Evolutionary conservation across 257 asterid species (phyloP).

Genomic region (Ilex aquifolium): DNA sequence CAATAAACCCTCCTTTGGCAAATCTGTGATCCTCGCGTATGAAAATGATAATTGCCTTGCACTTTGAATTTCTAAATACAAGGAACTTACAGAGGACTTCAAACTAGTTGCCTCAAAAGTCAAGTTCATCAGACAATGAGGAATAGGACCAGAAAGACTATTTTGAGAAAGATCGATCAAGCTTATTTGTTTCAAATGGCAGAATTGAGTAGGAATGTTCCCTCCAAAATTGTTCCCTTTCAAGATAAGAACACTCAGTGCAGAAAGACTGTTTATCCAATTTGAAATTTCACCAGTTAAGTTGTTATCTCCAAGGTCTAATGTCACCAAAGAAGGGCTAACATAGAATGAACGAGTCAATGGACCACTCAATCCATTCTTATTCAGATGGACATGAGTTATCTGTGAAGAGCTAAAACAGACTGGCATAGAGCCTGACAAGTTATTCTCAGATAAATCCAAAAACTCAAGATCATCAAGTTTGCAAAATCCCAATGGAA

Average conservation of each 20-base stretch:
- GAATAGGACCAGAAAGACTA: constrained; percentile 5
- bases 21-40: too few species aligned
- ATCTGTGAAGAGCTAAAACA: background rate
- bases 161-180: constrained; percentile 9
- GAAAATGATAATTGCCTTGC: too few species aligned
- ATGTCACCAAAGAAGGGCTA: background rate
- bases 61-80: too few species aligned
- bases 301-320: constrained; percentile 8
- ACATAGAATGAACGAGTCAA: background rate
- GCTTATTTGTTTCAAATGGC: background rate
- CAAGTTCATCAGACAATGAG: constrained; percentile 6
- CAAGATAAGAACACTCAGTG: background rate
- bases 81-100: too few species aligned
- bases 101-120: background rate
- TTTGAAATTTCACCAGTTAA: constrained; percentile 6
- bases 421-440: constrained; percentile 13
- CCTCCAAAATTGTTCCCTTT: constrained; percentile 9
- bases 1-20: background rate
- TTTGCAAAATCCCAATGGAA: too few species aligned
- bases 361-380: too few species aligned
- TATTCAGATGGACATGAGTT: background rate
- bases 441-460: constrained; percentile 15
- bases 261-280: background rate
- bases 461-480: background rate
- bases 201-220: constrained; percentile 5